Evolutionary conservation across 2,329 filamentous ascomycete species (phyloP), one percentile per base, ranked within the genome.

Genomic region (Colletotrichum gloeosporioides): DNA sequence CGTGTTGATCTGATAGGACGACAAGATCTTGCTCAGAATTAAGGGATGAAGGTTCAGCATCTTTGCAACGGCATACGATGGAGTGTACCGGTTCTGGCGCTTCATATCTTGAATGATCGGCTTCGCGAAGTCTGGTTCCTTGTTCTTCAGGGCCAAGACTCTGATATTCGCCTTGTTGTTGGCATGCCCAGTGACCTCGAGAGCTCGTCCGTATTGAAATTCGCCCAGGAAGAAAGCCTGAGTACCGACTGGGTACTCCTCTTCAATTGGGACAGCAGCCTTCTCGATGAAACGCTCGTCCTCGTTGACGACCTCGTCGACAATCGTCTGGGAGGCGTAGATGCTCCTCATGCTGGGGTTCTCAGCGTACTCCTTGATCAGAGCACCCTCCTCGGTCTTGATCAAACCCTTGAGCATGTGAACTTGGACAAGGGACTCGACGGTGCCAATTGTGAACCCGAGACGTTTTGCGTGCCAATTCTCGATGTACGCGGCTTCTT

Each of bases 201-300:
- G 87, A 5, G 97, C 96, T 49, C 96, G 92, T 18, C 97, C 97
- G 81, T 98, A 99, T 69, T 95, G 95, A 85, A 94, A 98, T 49
- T 98, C 96, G 63, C 97, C 97, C 4, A 99, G 88, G 88, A 98
- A 99, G 87, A 99, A 99, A 1, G 95, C 96, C 72, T 93, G 92
- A 3, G 95, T 95, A 53, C 93, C 93, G 71, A 93, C 86, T 0
- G 97, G 96, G 78, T 98, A 99, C 81, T 99, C 97, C 83, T 98
- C 93, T 79, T 96, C 94, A 39, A 99, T 93, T 1, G 96, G 94
- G 7, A 98, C 82, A n/a, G 97, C 96, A 15, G 90, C 93, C 80
- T 93, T 94, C 86, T 99, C 97, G 69, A 99, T 91, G 86, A 99
- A 99, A 29, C 97, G 95, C 83, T 95, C 93, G 82, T 99, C 97